Evolutionary conservation across 768 basidiomycete genomes (phyloP), one percentile per base, ranked within the genome.

Genomic region (Crucibulum laeve): DNA sequence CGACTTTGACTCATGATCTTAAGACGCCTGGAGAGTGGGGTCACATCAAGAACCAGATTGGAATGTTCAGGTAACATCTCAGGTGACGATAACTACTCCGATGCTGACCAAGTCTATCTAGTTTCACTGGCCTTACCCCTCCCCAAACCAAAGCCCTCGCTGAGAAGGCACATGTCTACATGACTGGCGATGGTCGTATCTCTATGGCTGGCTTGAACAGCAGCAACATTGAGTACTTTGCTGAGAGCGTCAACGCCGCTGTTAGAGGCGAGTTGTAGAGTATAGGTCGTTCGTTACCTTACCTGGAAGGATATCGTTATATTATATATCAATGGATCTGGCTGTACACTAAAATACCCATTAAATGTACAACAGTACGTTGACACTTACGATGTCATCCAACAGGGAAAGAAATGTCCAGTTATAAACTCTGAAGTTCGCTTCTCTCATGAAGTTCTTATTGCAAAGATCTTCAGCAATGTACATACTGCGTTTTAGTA

Each of bases 11-110:
- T 25, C 68, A 88, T 48, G 82, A 84, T 50, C 68, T 87, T 49
- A 81, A 86, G 62, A 98, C 95, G 25, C 96, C 96, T 13, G 94
- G 95, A 5, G 80, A 87, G 46, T 98, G 96, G 96, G 75, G 78
- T 6, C 95, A 97, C 64, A 90, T 98, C 66, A 91, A 89, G 67
- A 83, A 81, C 59, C 93, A 97, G 62, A 94, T 93, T 49, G 95
- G 95, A 63, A 95, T 97, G 93, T 94, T 94, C 76, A 91, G 91
- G 92, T 92, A 61, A 48, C 73, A 56, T 17, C 21, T 41, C 46
- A 39, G 13, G n/a, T 42, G 17, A 18, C 35, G 18, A 35, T 18
- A 33, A 25, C 23, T 39, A 35, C 25, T 34, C 39, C 30, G 11
- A 25, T 28, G 24, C 46, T 22, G 34, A 25, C n/a, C 24, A 41